These are phyloP conservation scores for Aureobasidium sp. DNA, from an alignment of 2,329 filamentous ascomycete genomes.

Conservation along the genomic window DNA sequence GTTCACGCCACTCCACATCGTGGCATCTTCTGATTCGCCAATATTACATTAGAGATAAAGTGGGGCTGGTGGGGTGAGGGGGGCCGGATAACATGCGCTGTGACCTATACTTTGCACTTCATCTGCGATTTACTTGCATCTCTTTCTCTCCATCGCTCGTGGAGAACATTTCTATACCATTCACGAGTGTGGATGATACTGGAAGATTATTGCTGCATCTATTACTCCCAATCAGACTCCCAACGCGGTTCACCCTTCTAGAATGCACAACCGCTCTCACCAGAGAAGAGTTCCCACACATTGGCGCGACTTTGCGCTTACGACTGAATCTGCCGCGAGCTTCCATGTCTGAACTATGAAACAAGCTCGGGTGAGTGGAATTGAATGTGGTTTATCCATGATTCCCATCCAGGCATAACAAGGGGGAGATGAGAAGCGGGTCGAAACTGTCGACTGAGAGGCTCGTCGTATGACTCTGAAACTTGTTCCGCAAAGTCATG, in stretches of 20 bases:
- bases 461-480: not conserved
- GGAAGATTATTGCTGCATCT: too few relatives aligned
- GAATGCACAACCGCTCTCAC: not conserved
- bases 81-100: too few relatives aligned
- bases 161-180: too few relatives aligned
- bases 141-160: too few relatives aligned
- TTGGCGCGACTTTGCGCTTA: not conserved
- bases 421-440: slow-evolving; percentile 2
- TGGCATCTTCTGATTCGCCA: not conserved
- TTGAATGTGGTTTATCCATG: not conserved
- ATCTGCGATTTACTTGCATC: too few relatives aligned
- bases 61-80: not conserved
- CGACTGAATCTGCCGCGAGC: not conserved
- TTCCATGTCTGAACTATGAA: not conserved
- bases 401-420: not conserved
- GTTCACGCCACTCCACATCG: not conserved
- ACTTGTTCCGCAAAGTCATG: not conserved
- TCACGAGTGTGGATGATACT: too few relatives aligned
- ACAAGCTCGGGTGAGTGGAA: not conserved
- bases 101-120: too few relatives aligned
- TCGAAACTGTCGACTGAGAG: not conserved
- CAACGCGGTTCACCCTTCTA: not conserved
- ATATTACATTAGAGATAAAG: not conserved
- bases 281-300: not conserved
- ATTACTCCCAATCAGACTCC: not conserved